A percentile compares a stretch with the other conserved stretches of the same genome.
Evolutionary conservation across 805 yeast genomes (phyloP).

Genomic region (Wickerhamomyces rabaulensis): DNA sequence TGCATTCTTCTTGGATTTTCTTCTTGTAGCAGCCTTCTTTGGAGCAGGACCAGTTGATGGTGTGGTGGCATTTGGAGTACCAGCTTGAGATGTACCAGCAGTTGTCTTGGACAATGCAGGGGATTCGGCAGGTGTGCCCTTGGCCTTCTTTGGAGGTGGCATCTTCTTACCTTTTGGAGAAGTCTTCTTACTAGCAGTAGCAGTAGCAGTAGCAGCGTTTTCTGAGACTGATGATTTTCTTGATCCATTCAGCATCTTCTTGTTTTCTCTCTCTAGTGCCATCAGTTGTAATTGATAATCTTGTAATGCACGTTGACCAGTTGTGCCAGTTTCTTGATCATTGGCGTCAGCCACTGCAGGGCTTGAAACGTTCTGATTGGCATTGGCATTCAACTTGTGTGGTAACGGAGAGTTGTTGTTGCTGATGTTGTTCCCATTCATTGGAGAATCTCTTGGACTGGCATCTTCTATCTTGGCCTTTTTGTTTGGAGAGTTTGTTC

Average conservation of each 20-base stretch:
- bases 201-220: background rate
- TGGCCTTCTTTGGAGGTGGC: constrained; percentile 22
- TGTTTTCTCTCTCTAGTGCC: constrained; percentile 71
- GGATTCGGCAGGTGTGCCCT: constrained; percentile 8
- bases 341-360: constrained; percentile 15
- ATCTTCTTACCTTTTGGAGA: constrained; percentile 9
- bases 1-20: constrained; percentile 14
- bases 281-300: constrained; percentile 80
- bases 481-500: constrained; percentile 15
- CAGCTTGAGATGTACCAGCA: background rate
- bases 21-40: constrained; percentile 15
- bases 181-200: constrained; percentile 5
- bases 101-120: constrained; percentile 4
- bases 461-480: constrained; percentile 16
- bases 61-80: constrained; percentile 1
- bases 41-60: background rate
- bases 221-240: constrained; percentile 24
- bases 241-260: constrained; percentile 56
- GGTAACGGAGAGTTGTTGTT: constrained; percentile 10
- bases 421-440: background rate
- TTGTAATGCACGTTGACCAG: constrained; percentile 47
- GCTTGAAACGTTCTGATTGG: constrained; percentile 22
- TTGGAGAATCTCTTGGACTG: constrained; percentile 9
- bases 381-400: constrained; percentile 7
- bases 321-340: constrained; percentile 12